Percentiles rank a stretch among this genome's conserved stretches.
Evolutionary conservation across 495 filamentous ascomycete species (phyloP).

Genomic region (Daldinia vernicosa): DNA sequence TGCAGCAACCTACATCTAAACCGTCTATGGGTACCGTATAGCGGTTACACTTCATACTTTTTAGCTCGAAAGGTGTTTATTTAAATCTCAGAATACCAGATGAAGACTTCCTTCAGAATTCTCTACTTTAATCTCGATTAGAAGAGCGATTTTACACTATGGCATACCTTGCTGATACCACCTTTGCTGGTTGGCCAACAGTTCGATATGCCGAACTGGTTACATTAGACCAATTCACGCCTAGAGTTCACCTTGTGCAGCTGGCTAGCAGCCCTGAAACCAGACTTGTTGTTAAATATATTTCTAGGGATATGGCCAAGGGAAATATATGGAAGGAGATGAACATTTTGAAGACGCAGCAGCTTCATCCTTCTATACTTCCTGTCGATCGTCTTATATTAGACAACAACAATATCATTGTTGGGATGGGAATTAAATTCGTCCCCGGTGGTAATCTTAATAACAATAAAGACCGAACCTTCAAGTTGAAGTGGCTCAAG

Average conservation of each 20-base stretch:
- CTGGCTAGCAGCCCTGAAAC: background rate
- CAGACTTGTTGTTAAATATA: background rate
- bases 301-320: background rate
- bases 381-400: background rate
- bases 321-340: background rate
- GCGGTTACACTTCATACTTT: too few species aligned
- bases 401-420: background rate
- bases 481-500: background rate
- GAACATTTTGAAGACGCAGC: background rate
- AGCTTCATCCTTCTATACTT: background rate
- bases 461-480: background rate
- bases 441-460: background rate
- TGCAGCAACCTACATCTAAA: background rate
- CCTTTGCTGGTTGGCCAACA: background rate
- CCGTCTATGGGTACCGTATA: background rate
- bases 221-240: background rate
- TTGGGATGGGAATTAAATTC: background rate
- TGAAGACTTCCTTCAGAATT: background rate
- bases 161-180: background rate
- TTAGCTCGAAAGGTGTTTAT: too few species aligned
- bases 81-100: background rate
- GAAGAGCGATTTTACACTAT: background rate
- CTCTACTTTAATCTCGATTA: background rate
- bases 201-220: background rate
- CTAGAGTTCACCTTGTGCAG: background rate